Evolutionary conservation across 2,329 filamentous ascomycete species (phyloP).

Genomic region (Ramularia collo-cygni): DNA sequence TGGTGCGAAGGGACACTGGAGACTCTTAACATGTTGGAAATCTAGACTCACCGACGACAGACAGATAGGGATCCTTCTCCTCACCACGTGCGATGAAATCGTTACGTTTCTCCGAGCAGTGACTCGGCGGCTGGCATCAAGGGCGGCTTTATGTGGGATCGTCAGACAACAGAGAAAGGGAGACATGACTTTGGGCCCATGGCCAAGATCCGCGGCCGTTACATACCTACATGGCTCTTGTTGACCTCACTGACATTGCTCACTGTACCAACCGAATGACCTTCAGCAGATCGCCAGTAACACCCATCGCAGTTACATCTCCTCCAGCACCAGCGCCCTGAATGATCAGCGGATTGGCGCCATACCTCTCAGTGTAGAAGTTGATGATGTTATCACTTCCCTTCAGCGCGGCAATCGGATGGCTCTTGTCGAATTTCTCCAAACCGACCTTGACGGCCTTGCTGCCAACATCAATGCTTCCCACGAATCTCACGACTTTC

Average conservation of each 20-base stretch:
- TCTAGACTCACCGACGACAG: too few relatives aligned
- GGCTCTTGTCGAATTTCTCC: slow-evolving; percentile 73
- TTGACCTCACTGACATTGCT: background rate
- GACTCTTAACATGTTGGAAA: too few relatives aligned
- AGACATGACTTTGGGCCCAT: too few relatives aligned
- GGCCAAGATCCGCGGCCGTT: too few relatives aligned
- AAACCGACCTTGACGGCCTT: slow-evolving; percentile 85
- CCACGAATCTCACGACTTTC: slow-evolving; percentile 91
- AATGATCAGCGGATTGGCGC: slow-evolving; percentile 81
- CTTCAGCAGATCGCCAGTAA: slow-evolving; percentile 89
- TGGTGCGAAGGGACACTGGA: too few relatives aligned
- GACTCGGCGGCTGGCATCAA: too few relatives aligned
- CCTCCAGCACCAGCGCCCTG: slow-evolving; percentile 89
- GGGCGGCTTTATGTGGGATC: too few relatives aligned
- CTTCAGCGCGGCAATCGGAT: slow-evolving; percentile 89
- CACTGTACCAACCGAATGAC: slow-evolving; percentile 61
- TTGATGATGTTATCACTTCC: slow-evolving; percentile 98
- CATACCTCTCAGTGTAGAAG: slow-evolving; percentile 96
- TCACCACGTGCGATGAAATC: too few relatives aligned
- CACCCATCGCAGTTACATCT: slow-evolving; percentile 96
- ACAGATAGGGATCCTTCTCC: too few relatives aligned
- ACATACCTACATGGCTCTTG: background rate
- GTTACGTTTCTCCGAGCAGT: too few relatives aligned
- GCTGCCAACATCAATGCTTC: slow-evolving; percentile 77
- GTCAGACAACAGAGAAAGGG: too few relatives aligned